Evolutionary conservation across 2,329 filamentous ascomycete genomes (phyloP).

Genomic region (Hyphodiscus sp.): DNA sequence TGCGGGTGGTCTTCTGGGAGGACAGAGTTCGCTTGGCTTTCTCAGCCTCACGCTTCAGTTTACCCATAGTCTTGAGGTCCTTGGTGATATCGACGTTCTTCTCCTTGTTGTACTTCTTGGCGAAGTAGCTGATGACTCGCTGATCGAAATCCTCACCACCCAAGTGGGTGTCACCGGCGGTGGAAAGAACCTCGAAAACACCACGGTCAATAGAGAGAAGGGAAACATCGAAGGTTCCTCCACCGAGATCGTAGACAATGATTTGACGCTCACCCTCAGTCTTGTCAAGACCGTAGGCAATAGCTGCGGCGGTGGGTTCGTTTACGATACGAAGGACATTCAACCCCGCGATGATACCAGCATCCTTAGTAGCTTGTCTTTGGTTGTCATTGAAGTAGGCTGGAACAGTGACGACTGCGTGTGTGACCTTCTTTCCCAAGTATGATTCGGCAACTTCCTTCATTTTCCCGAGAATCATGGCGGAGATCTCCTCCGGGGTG

Average conservation of each 20-base stretch:
- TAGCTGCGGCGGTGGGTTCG: conserved; percentile 91
- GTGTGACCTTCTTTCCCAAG: conserved; percentile 75
- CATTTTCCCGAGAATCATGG: conserved; percentile 81
- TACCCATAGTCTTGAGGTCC: conserved; percentile 97
- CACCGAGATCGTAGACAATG: conserved; percentile 89
- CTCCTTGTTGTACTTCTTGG: conserved; percentile 99
- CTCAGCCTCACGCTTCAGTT: conserved; percentile 98
- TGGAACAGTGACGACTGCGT: conserved; percentile 88
- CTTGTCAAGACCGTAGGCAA: conserved; percentile 91
- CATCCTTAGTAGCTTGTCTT: conserved; percentile 94
- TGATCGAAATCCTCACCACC: conserved; percentile 99
- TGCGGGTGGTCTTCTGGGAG: conserved; percentile 85
- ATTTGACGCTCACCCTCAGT: conserved; percentile 77
- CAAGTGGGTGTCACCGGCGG: conserved; percentile 92
- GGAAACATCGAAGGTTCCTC: conserved; percentile 92
- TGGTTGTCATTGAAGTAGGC: conserved; percentile 99
- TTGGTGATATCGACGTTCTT: conserved; percentile 86
- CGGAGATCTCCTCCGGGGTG: conserved; percentile 74
- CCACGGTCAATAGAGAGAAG: conserved; percentile 87
- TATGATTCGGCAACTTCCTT: conserved; percentile 76
- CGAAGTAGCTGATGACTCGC: conserved; percentile 91
- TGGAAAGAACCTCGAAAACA: conserved; percentile 91
- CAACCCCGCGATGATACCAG: conserved; percentile 83
- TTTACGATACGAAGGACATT: conserved; percentile 96
- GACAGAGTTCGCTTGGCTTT: conserved; percentile 99